These are phyloP conservation scores for Fagus sylvatica DNA, from an alignment of 306 rosid genomes.

Conservation along the genomic window DNA sequence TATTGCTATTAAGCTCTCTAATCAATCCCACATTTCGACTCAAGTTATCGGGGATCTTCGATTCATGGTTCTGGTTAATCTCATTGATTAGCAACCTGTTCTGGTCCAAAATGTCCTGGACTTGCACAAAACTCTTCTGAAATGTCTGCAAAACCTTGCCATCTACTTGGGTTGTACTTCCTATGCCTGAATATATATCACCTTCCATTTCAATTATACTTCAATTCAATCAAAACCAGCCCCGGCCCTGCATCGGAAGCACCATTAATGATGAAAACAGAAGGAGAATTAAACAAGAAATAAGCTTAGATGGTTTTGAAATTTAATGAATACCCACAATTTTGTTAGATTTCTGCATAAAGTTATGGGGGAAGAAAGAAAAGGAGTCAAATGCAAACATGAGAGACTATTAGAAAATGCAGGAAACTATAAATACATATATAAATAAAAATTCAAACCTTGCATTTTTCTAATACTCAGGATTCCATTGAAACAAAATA, in stretches of 20 bases:
- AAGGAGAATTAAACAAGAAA: constrained; percentile 9
- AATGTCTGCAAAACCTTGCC: constrained; percentile 66
- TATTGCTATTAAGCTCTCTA: constrained; percentile 83
- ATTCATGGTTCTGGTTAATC: constrained; percentile 89
- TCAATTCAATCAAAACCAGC: constrained; percentile 31
- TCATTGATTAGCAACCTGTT: constrained; percentile 78
- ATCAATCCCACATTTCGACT: constrained; percentile 79
- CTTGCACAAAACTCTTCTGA: constrained; percentile 81
- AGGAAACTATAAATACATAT: background rate
- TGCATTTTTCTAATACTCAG: background rate
- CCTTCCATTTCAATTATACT: constrained; percentile 61
- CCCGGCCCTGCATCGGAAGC: constrained; percentile 45
- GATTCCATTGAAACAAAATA: background rate
- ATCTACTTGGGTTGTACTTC: constrained; percentile 60
- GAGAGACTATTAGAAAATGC: background rate
- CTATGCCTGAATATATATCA: constrained; percentile 63
- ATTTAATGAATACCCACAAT: background rate
- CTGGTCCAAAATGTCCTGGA: constrained; percentile 90
- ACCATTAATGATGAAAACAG: constrained; percentile 10
- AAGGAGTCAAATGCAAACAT: background rate
- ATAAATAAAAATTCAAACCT: too few relatives aligned
- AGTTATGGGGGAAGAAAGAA: background rate
- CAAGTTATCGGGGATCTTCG: constrained; percentile 72
- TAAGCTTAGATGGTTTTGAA: constrained; percentile 4
- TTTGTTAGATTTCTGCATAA: background rate